phyloP scores from a whole-genome alignment of 2,329 filamentous ascomycete species.

The Penicillium paneum region DNA sequence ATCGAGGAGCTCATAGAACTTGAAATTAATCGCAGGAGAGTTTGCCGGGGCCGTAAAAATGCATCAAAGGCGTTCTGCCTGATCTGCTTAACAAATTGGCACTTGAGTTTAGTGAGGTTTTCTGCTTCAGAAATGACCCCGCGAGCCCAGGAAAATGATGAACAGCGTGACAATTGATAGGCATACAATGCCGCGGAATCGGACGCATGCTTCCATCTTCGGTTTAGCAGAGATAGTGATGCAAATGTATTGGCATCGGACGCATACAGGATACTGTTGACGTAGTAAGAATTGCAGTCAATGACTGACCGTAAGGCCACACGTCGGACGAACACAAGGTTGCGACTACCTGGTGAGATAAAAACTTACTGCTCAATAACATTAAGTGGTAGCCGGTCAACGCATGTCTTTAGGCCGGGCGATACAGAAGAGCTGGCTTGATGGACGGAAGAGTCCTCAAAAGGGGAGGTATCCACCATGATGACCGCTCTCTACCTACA shows the following conservation, averaged over 20 bases:
- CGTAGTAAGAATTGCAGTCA: slow-evolving; percentile 20
- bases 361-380: slow-evolving; percentile 22
- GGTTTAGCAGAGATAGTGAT: slow-evolving; percentile 46
- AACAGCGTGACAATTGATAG: slow-evolving; percentile 46
- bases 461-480: slow-evolving; percentile 22
- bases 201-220: slow-evolving; percentile 44
- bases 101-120: slow-evolving; percentile 59
- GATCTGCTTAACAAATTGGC: slow-evolving; percentile 65
- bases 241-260: slow-evolving; percentile 49
- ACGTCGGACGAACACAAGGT: neutral
- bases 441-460: slow-evolving; percentile 2
- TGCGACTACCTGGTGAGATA: neutral
- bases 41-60: slow-evolving; percentile 67
- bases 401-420: slow-evolving; percentile 4
- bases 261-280: slow-evolving; percentile 45
- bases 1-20: slow-evolving; percentile 81
- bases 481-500: slow-evolving; percentile 19
- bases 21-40: slow-evolving; percentile 74
- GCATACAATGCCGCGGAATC: slow-evolving; percentile 46
- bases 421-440: neutral
- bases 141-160: slow-evolving; percentile 40
- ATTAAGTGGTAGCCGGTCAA: slow-evolving; percentile 22
- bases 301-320: neutral
- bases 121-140: slow-evolving; percentile 41
- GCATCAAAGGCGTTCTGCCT: slow-evolving; percentile 76